Evolutionary conservation across 73 alveolate species (phyloP).

Genomic region (Breviolum minutum): DNA sequence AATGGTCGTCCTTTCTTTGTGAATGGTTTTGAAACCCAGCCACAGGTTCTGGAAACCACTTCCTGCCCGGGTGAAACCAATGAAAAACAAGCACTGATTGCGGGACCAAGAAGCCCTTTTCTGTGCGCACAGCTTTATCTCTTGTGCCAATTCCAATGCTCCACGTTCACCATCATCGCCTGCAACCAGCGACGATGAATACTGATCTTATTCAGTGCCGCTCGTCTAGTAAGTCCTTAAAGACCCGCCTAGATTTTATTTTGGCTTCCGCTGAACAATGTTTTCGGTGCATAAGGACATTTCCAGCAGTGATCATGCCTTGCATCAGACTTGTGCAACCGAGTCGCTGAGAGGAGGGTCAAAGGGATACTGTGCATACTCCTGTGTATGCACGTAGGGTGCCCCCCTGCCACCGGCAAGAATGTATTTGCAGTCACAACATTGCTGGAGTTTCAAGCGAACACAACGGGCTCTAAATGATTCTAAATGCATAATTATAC

Average conservation of each 20-base stretch:
- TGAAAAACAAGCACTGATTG: too few relatives aligned
- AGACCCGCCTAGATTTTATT: too few relatives aligned
- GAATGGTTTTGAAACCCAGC: neutral
- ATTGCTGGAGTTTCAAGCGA: neutral
- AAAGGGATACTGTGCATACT: conserved; percentile 53
- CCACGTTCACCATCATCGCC: conserved; percentile 94
- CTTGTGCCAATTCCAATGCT: conserved; percentile 61
- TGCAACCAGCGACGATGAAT: neutral
- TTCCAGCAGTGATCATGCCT: neutral
- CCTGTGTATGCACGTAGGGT: conserved; percentile 85
- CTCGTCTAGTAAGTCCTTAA: too few relatives aligned
- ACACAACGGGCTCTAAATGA: neutral
- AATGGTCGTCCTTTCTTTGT: too few relatives aligned
- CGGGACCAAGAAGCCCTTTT: conserved; percentile 21
- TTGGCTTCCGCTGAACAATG: neutral
- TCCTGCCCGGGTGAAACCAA: too few relatives aligned
- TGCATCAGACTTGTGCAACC: neutral
- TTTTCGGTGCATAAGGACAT: neutral
- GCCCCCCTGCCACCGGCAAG: conserved; percentile 49
- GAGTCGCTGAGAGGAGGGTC: conserved; percentile 75
- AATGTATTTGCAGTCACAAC: too few relatives aligned
- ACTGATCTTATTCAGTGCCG: neutral
- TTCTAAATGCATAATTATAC: too few relatives aligned
- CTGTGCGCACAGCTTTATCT: neutral
- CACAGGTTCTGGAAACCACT: too few relatives aligned